Evolutionary conservation across 176 grass and related monocot species (phyloP).

Genomic region (Cenchrus purpureus): DNA sequence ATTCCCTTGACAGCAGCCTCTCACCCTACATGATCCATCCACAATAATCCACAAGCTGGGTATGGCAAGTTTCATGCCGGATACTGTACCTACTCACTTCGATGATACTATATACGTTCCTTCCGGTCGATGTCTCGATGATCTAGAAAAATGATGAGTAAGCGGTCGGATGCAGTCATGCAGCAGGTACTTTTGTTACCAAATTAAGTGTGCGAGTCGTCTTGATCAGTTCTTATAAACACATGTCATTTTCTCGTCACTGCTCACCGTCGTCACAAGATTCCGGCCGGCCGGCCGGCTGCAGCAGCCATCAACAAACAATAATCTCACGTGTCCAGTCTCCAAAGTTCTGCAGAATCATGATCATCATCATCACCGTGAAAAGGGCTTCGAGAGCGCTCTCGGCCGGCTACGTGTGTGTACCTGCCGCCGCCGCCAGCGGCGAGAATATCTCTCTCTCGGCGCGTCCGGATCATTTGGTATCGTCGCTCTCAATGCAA

Average conservation of each 20-base stretch:
- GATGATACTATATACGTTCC: background rate
- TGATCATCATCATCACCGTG: background rate
- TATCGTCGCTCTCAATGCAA: background rate
- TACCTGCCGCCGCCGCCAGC: background rate
- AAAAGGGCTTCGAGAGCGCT: background rate
- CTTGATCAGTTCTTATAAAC: background rate
- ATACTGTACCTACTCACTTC: background rate
- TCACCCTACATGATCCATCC: background rate
- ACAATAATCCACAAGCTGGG: background rate
- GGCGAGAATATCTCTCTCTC: background rate
- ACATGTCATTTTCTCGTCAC: background rate
- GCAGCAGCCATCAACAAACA: background rate
- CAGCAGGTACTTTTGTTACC: background rate
- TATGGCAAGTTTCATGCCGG: background rate
- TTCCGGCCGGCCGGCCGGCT: background rate
- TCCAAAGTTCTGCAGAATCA: background rate
- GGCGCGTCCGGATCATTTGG: background rate
- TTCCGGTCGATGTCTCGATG: no score
- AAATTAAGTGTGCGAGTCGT: background rate
- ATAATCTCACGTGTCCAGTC: conserved; percentile 23
- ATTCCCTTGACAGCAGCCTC: background rate
- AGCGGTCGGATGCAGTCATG: background rate
- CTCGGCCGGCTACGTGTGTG: background rate
- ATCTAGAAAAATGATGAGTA: background rate
- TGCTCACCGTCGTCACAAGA: conserved; percentile 12